These are phyloP conservation scores for Leccinum truebloodii DNA, from an alignment of 768 basidiomycete species.

Conservation along the genomic window DNA sequence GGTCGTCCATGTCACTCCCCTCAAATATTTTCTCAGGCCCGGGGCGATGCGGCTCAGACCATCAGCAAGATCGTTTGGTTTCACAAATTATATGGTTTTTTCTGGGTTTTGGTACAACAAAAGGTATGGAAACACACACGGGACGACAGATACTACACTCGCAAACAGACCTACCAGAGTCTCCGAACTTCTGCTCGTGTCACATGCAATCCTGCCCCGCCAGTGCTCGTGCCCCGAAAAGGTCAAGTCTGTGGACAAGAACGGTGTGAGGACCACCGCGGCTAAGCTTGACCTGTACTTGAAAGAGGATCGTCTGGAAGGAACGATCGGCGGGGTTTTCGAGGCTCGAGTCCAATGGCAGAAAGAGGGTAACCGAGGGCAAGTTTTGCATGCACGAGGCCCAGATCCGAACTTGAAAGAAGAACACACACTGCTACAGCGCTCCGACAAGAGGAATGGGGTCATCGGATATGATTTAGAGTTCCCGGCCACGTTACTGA, in stretches of 20 bases:
- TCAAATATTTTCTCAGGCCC: too few species aligned
- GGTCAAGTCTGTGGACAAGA: not conserved
- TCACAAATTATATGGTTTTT: conserved; percentile 6
- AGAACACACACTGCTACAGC: conserved; percentile 4
- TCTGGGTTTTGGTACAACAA: conserved; percentile 14
- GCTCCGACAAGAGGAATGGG: not conserved
- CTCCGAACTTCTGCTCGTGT: conserved; percentile 11
- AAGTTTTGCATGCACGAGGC: conserved; percentile 11
- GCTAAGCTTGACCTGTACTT: not conserved
- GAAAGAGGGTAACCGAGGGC: not conserved
- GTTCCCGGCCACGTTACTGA: conserved; percentile 11
- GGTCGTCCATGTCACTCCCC: too few species aligned
- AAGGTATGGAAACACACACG: conserved; percentile 2
- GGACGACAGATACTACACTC: conserved; percentile 6
- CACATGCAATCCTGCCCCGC: conserved; percentile 5
- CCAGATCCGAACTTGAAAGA: conserved; percentile 15
- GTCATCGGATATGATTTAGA: conserved; percentile 3
- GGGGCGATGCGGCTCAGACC: too few species aligned
- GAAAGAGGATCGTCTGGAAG: not conserved
- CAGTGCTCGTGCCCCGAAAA: not conserved
- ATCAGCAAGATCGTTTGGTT: not conserved
- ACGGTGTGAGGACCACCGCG: not conserved
- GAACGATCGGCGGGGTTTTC: not conserved
- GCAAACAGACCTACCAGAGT: conserved; percentile 11
- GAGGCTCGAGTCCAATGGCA: conserved; percentile 2